phyloP scores from a whole-genome alignment of 2,329 filamentous ascomycete genomes.

The Nothomitra cinnamomea region DNA sequence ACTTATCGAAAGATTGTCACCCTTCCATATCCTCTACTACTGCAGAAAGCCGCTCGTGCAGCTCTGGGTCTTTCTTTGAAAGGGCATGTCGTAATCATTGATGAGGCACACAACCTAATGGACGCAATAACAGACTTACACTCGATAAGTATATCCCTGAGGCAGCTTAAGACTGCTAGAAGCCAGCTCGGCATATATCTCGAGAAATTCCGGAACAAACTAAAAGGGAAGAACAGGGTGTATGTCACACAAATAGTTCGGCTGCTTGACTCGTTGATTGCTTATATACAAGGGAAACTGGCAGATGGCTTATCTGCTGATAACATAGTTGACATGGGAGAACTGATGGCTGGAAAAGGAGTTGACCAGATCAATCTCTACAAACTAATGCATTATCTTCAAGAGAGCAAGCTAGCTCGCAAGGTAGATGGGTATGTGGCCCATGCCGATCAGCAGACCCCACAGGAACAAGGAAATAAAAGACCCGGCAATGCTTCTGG shows the following conservation, averaged over 20 bases:
- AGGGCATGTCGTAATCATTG: slow-evolving; percentile 81
- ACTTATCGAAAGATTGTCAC: slow-evolving; percentile 49
- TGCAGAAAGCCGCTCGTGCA: slow-evolving; percentile 76
- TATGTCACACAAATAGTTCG: slow-evolving; percentile 80
- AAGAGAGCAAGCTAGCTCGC: slow-evolving; percentile 79
- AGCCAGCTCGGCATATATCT: slow-evolving; percentile 68
- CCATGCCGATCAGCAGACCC: slow-evolving; percentile 36
- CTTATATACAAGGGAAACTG: slow-evolving; percentile 39
- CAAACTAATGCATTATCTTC: slow-evolving; percentile 72
- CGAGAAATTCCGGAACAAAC: slow-evolving; percentile 67
- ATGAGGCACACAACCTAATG: slow-evolving; percentile 96
- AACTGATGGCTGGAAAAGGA: slow-evolving; percentile 65
- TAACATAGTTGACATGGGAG: slow-evolving; percentile 51
- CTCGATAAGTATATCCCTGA: slow-evolving; percentile 56
- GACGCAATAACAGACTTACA: slow-evolving; percentile 81
- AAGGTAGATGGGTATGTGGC: slow-evolving; percentile 84
- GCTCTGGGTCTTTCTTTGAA: slow-evolving; percentile 75
- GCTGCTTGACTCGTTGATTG: slow-evolving; percentile 60
- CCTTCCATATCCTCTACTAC: slow-evolving; percentile 73
- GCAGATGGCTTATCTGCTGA: slow-evolving; percentile 31
- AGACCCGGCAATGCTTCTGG: slow-evolving; percentile 6
- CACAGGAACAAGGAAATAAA: slow-evolving; percentile 14
- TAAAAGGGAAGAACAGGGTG: slow-evolving; percentile 81
- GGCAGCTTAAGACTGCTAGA: slow-evolving; percentile 55
- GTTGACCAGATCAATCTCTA: slow-evolving; percentile 92